phyloP scores from a whole-genome alignment of 1,284 basidiomycete species.

The Pseudomicrostroma phylloplanum region DNA sequence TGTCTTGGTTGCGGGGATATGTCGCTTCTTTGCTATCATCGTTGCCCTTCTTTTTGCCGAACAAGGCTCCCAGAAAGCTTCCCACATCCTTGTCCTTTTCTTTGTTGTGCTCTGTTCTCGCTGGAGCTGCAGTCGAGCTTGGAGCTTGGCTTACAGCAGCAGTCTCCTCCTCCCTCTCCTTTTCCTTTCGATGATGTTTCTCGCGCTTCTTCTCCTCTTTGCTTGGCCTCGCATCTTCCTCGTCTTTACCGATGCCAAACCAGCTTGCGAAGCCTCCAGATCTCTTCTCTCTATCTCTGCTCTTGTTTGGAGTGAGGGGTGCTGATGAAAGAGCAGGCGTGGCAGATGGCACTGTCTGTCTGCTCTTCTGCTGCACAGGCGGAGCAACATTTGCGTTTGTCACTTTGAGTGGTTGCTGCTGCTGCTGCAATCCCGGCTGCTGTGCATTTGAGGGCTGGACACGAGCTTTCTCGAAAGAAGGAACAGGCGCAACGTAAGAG shows the following conservation, averaged over 20 bases:
- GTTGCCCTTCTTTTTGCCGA: slow-evolving; percentile 41
- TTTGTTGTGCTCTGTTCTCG: slow-evolving; percentile 9
- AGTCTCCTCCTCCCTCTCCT: slow-evolving; percentile 15
- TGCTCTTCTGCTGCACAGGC: not conserved
- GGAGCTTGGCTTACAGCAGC: not conserved
- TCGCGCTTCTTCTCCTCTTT: slow-evolving; percentile 27
- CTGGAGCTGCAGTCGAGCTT: not conserved
- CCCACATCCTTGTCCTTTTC: slow-evolving; percentile 35
- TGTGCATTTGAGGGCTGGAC: slow-evolving; percentile 15
- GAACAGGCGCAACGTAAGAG: slow-evolving; percentile 29
- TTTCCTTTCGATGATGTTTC: slow-evolving; percentile 34
- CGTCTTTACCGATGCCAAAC: slow-evolving; percentile 46
- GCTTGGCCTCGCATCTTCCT: slow-evolving; percentile 37
- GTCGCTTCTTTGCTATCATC: slow-evolving; percentile 15
- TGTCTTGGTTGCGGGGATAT: slow-evolving; percentile 14
- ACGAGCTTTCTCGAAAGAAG: slow-evolving; percentile 30
- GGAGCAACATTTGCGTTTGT: not conserved
- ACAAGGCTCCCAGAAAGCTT: slow-evolving; percentile 40
- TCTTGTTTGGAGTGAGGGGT: slow-evolving; percentile 10
- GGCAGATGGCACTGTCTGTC: slow-evolving; percentile 3
- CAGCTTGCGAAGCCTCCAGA: slow-evolving; percentile 41
- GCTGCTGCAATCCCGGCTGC: not conserved
- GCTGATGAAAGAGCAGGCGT: slow-evolving; percentile 11
- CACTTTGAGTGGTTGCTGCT: not conserved
- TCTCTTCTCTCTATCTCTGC: slow-evolving; percentile 41